Evolutionary conservation across 768 basidiomycete genomes (phyloP).

Genomic region (Piloderma croceum): DNA sequence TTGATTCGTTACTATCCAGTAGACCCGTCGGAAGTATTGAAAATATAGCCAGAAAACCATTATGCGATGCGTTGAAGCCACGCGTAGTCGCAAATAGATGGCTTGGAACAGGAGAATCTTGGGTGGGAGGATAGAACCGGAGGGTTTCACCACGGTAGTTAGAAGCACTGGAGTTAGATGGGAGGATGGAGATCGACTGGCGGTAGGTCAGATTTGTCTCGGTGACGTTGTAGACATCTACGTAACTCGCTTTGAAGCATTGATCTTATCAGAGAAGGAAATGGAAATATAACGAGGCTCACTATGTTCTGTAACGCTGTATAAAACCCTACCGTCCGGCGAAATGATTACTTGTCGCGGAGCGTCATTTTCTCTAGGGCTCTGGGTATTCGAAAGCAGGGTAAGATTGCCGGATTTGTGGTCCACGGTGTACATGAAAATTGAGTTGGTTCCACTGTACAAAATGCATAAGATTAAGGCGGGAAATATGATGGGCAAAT

Average conservation of each 20-base stretch:
- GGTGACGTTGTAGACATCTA: conserved; percentile 34
- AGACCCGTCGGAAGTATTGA: conserved; percentile 3
- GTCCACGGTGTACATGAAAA: conserved; percentile 41
- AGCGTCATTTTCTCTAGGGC: conserved; percentile 18
- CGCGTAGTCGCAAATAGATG: conserved; percentile 46
- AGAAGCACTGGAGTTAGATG: conserved; percentile 12
- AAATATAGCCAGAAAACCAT: conserved; percentile 28
- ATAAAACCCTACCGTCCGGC: conserved; percentile 45
- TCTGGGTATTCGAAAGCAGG: conserved; percentile 27
- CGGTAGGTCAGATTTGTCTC: conserved; percentile 13
- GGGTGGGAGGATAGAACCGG: conserved; percentile 34
- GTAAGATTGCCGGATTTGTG: conserved; percentile 27
- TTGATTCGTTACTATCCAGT: conserved; percentile 14
- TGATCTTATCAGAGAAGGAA: not conserved
- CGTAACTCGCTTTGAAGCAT: conserved; percentile 33
- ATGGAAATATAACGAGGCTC: conserved; percentile 10
- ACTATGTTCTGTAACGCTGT: conserved; percentile 51
- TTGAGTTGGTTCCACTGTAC: too few species aligned
- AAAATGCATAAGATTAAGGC: too few species aligned
- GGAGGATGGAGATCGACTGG: conserved; percentile 22
- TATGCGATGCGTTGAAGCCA: conserved; percentile 33
- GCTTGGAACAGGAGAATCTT: conserved; percentile 28
- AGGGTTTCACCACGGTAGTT: conserved; percentile 45
- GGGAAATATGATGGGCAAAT: conserved; percentile 43
- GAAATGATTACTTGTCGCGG: conserved; percentile 50